Conservation (phyloP, 768 basidiomycete genomes). For the Russula foetens region DNA sequence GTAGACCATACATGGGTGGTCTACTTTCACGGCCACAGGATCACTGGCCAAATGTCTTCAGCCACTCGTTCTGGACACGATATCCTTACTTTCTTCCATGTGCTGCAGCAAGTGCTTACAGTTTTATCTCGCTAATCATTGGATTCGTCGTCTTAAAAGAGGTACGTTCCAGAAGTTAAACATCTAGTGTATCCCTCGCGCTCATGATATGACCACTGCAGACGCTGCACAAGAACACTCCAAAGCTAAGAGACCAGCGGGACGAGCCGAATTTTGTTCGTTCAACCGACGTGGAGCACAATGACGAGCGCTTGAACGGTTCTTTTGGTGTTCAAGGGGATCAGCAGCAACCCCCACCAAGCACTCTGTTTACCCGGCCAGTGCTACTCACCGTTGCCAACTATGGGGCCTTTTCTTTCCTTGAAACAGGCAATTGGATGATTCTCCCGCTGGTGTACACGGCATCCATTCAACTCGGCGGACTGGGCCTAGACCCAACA, state of each 20-base stretch:
- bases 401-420: background rate
- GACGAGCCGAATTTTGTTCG: too few relatives aligned
- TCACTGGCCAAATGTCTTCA: slow-evolving; percentile 15
- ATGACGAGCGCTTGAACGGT: background rate
- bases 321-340: background rate
- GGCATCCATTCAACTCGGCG: background rate
- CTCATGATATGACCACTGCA: slow-evolving; percentile 28
- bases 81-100: slow-evolving; percentile 29
- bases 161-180: slow-evolving; percentile 20
- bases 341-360: background rate
- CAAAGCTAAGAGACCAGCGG: slow-evolving; percentile 12
- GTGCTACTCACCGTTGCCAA: background rate
- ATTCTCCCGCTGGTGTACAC: background rate
- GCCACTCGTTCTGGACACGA: slow-evolving; percentile 16
- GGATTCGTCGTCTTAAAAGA: slow-evolving; percentile 22
- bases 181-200: slow-evolving; percentile 29
- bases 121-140: slow-evolving; percentile 23
- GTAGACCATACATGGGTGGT: slow-evolving; percentile 19
- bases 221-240: background rate
- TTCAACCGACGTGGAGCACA: background rate
- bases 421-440: background rate
- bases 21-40: slow-evolving; percentile 22
- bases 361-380: background rate
- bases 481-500: background rate
- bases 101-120: slow-evolving; percentile 26